Percentiles rank a stretch among this genome's conserved stretches.
These are phyloP conservation scores for Lunularia cruciata DNA, from an alignment of 225 moss, liverwort and hornwort genomes.

Conservation along the genomic window DNA sequence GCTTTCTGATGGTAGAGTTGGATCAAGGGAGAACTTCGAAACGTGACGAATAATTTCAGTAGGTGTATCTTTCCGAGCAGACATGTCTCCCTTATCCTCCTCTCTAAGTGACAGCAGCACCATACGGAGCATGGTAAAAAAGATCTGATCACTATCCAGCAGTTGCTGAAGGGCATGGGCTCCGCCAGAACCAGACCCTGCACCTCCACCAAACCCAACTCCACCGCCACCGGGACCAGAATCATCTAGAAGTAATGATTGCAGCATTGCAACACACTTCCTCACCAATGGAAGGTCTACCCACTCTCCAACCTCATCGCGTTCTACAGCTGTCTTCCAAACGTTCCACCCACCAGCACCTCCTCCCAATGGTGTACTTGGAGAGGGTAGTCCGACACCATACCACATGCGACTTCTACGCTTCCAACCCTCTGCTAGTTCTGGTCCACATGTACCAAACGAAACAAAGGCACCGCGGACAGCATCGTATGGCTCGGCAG, in stretches of 20 bases:
- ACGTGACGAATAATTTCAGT: slow-evolving; percentile 44
- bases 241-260: slow-evolving; percentile 87
- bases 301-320: slow-evolving; percentile 74
- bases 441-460: slow-evolving; percentile 82
- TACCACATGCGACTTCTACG: slow-evolving; percentile 98
- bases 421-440: slow-evolving; percentile 89
- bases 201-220: slow-evolving; percentile 96
- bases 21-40: slow-evolving; percentile 47
- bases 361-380: slow-evolving; percentile 59
- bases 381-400: slow-evolving; percentile 82
- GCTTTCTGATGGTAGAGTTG: slow-evolving; percentile 57
- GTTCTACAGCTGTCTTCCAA: slow-evolving; percentile 79
- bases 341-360: slow-evolving; percentile 72
- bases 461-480: slow-evolving; percentile 96
- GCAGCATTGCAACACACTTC: slow-evolving; percentile 84
- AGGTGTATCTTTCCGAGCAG: slow-evolving; percentile 23
- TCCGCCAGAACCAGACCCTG: slow-evolving; percentile 94
- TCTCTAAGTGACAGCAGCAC: slow-evolving; percentile 81
- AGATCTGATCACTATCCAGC: slow-evolving; percentile 96
- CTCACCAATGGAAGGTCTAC: slow-evolving; percentile 75
- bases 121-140: slow-evolving; percentile 97
- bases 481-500: slow-evolving; percentile 95
- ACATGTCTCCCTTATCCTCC: slow-evolving; percentile 58
- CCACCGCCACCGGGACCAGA: slow-evolving; percentile 94
- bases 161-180: slow-evolving; percentile 88